phyloP scores from a whole-genome alignment of 2,329 filamentous ascomycete species.

The Aspergillus quadrilineatus region DNA sequence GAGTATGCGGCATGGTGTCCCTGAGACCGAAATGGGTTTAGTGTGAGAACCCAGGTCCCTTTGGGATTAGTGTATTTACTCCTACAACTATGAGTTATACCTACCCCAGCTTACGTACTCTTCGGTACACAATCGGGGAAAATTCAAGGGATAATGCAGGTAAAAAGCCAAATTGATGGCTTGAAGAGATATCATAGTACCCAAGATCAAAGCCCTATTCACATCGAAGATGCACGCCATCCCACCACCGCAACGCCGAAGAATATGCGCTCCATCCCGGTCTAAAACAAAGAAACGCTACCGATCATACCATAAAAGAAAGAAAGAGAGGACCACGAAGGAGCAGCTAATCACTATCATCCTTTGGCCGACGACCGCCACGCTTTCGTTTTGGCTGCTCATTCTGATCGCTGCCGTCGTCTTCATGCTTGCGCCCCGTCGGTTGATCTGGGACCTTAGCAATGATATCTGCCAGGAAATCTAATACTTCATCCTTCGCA shows the following conservation, averaged over 20 bases:
- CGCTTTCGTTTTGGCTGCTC: constrained; percentile 50
- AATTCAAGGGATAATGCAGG: not conserved
- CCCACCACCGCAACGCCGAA: constrained; percentile 26
- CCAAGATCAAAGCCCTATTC: constrained; percentile 18
- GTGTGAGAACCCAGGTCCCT: not conserved
- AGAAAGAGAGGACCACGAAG: constrained; percentile 13
- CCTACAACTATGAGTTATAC: not conserved
- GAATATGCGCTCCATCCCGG: constrained; percentile 28
- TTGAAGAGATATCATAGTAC: constrained; percentile 7
- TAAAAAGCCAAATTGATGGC: constrained; percentile 3
- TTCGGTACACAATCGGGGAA: not conserved
- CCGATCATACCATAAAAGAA: constrained; percentile 26
- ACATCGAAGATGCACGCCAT: constrained; percentile 26
- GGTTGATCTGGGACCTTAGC: constrained; percentile 72
- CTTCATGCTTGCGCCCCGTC: constrained; percentile 44
- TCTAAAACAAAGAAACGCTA: constrained; percentile 21
- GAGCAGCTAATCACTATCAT: constrained; percentile 36
- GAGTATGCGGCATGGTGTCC: constrained; percentile 2
- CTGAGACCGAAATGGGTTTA: not conserved
- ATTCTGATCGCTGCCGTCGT: constrained; percentile 47
- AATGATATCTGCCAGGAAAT: constrained; percentile 90
- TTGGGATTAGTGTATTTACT: constrained; percentile 11
- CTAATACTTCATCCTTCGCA: constrained; percentile 84
- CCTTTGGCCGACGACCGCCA: constrained; percentile 41
- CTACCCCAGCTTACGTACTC: too few relatives aligned